Evolutionary conservation across 1,284 basidiomycete species (phyloP), one percentile per base, ranked within the genome.

Genomic region (Naganishia cerealis): DNA sequence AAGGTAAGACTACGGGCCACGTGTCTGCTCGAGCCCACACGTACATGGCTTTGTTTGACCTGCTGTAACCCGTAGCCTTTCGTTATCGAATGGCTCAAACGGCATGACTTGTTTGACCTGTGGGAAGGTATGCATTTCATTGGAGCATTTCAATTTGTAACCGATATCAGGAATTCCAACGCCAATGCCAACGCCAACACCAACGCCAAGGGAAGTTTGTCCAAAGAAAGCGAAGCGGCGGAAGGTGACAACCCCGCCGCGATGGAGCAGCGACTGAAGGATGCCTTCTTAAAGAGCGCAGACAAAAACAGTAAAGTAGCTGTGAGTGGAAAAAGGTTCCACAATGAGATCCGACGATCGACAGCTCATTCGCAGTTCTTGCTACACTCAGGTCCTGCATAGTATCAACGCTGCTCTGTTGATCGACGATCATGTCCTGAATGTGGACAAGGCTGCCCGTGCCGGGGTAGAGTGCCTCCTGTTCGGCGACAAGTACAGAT

Each of bases 401-500:
- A 68, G 68, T 1, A 77, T 78, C 70, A 72, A 73, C 48, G 76
- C 77, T 16, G 66, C 72, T 5, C 70, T 77, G 1, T 73, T 75
- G 66, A 75, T 78, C 50, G 74, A 75, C 57, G 74, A 75, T 39
- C 72, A 76, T 53, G 69, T 74, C 36, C 73, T 74, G 42, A 73
- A 75, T 48, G 67, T 75, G 55, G 70, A 72, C 38, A 72, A 75
- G 12, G 73, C 76, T 48, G n/a, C 72, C 55, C 50, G 52, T 9
- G 70, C 74, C 5, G 70, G 69, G 0, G 72, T 77, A 36, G 70
- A 69, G 26, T 75, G 74, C 55, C 62, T 78, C 15, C 67, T 78
- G 1, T 75, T 76, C 65, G 72, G 74, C 2, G 63, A 66, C 4
- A 48, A 62, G 13, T 74, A 73, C 53, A 57, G 71, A 21, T 75